Percentiles rank a stretch among this genome's conserved stretches.
Evolutionary conservation across 495 filamentous ascomycete genomes (phyloP).

Genomic region (Lichenothelia convexa): DNA sequence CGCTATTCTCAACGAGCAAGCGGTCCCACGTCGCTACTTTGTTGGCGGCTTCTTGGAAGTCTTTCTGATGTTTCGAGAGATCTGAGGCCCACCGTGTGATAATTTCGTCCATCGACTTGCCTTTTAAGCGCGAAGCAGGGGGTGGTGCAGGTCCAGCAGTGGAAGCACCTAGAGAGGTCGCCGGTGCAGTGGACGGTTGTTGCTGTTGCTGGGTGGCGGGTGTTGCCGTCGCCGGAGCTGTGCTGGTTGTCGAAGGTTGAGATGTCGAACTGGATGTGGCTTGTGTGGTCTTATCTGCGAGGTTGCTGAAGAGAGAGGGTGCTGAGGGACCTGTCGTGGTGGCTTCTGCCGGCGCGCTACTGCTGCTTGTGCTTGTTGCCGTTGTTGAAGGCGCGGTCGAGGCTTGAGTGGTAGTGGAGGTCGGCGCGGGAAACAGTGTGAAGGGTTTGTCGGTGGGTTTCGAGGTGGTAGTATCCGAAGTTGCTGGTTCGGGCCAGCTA

Average conservation of each 20-base stretch:
- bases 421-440: too few relatives aligned
- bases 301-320: slow-evolving; percentile 1
- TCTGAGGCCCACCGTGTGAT: slow-evolving; percentile 96
- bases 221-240: too few relatives aligned
- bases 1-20: slow-evolving; percentile 73
- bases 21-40: slow-evolving; percentile 84
- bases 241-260: slow-evolving; percentile 14
- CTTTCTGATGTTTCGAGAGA: slow-evolving; percentile 84
- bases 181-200: slow-evolving; percentile 10
- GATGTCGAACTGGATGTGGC: slow-evolving; percentile 10
- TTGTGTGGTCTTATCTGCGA: slow-evolving; percentile 1
- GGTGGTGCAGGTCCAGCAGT: slow-evolving; percentile 60
- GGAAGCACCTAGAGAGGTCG: slow-evolving; percentile 30
- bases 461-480: too few relatives aligned
- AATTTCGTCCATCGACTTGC: slow-evolving; percentile 99
- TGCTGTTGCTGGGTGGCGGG: too few relatives aligned
- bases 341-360: not conserved
- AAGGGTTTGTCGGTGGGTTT: too few relatives aligned
- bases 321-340: slow-evolving; percentile 1
- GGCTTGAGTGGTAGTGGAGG: too few relatives aligned
- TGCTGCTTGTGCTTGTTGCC: too few relatives aligned
- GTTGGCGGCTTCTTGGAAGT: slow-evolving; percentile 74
- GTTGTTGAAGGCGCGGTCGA: too few relatives aligned
- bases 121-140: slow-evolving; percentile 73
- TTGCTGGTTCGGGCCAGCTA: too few relatives aligned